Evolutionary conservation across 2,329 filamentous ascomycete species (phyloP), one percentile per base, ranked within the genome.

Genomic region (Ascochyta clinopodiicola): DNA sequence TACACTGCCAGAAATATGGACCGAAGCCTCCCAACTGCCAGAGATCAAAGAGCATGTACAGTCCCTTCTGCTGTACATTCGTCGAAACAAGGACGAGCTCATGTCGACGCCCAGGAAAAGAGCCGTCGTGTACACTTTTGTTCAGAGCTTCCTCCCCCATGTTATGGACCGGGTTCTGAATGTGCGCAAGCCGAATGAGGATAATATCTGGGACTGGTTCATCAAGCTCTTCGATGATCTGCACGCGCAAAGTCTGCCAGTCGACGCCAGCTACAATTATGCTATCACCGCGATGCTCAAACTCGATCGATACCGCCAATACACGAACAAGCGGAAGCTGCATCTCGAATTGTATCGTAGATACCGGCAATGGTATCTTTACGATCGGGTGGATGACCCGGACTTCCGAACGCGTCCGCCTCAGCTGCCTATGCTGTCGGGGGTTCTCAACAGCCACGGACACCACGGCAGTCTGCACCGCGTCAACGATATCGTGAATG

Each of bases 1-100:
- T 9, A 48, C 42, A 3, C 34, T 66, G 8, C 61, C 66, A 10
- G 54, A 63, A 7, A 49, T 74, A 4, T 76, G 73, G 71, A 47
- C 52, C 4, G 46, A 60, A 12, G 60, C 68, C 13, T 38, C 60
- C 7, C 40, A 64, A 22, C 42, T 75, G 21, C 65, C 70, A 5
- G 60, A 66, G 35, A 55, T 74, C 9, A 52, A 60, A 7, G 65
- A 66, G 35, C 59, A 70, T 24, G 44, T 66, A 4, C 47, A 63
- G n/a, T 69, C 68, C 25, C 69, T 74, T 12, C 56, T 75, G 21
- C 22, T 58, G 4, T 59, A 74, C 51, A 56, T 69, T 24, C 56
- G 58, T 34, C 62, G 69, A 38, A 65, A 63, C 44, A 56, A 60
- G 13, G 57, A 71, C 24, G 67, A 72, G 40, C 51, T 70, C 19